phyloP scores from a whole-genome alignment of 331 rosid genomes.

The Telfairia occidentalis region DNA sequence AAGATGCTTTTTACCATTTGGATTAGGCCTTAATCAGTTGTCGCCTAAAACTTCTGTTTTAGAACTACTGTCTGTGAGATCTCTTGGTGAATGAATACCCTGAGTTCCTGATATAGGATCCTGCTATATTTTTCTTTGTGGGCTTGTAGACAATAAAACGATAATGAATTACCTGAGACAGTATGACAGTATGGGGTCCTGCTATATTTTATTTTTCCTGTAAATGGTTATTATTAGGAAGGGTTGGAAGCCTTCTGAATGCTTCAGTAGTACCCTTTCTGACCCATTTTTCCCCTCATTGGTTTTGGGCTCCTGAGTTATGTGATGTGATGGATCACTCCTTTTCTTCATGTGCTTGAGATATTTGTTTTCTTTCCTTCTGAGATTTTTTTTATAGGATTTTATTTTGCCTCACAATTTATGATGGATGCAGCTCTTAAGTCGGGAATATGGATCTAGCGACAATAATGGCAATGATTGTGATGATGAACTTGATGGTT shows the following conservation, averaged over 20 bases:
- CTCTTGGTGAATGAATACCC: not conserved
- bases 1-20: not conserved
- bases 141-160: not conserved
- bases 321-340: not conserved
- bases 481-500: slow-evolving; percentile 28
- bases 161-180: not conserved
- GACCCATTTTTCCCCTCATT: not conserved
- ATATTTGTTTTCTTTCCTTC: not conserved
- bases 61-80: not conserved
- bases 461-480: slow-evolving; percentile 31
- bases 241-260: not conserved
- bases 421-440: slow-evolving; percentile 37
- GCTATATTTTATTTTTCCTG: not conserved
- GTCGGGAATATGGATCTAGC: slow-evolving; percentile 54
- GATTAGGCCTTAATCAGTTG: not conserved
- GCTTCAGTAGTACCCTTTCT: not conserved
- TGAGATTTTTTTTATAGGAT: not conserved
- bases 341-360: not conserved
- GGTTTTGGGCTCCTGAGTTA: not conserved
- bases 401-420: not conserved
- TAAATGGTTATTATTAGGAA: not conserved
- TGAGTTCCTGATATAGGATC: not conserved
- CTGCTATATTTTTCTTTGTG: not conserved
- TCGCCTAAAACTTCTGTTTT: not conserved
- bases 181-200: not conserved